These are phyloP conservation scores for Botrytis cinerea DNA, from an alignment of 2,329 filamentous ascomycete species.

Conservation along the genomic window DNA sequence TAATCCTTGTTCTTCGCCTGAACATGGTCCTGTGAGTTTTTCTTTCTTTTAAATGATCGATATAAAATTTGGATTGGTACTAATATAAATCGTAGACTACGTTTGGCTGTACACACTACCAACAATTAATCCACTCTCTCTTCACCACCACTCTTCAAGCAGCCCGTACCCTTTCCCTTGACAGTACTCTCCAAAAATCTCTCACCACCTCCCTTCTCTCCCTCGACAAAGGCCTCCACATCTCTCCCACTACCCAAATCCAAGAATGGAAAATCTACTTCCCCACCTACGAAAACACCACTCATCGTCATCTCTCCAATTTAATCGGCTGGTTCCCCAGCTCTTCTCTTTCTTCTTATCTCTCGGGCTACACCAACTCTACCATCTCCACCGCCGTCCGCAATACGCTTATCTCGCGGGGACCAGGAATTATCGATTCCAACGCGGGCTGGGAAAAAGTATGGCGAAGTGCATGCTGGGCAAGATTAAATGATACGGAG, in stretches of 20 bases:
- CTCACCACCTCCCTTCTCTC: conserved; percentile 47
- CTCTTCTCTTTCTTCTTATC: conserved; percentile 49
- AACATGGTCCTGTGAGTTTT: conserved; percentile 48
- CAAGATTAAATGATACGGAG: conserved; percentile 53
- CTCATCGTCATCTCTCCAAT: conserved; percentile 57
- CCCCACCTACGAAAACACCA: conserved; percentile 42
- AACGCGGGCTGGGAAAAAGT: conserved; percentile 61
- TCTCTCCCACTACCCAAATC: conserved; percentile 48
- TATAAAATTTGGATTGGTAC: background rate
- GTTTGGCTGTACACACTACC: conserved; percentile 56
- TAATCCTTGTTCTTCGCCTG: conserved; percentile 60
- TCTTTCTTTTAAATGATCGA: too few species aligned
- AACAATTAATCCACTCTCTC: conserved; percentile 52
- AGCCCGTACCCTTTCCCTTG: conserved; percentile 20
- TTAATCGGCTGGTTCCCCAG: conserved; percentile 59
- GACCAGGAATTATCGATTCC: conserved; percentile 50
- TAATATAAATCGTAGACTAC: conserved; percentile 43
- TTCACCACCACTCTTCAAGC: conserved; percentile 25
- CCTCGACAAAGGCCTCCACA: conserved; percentile 54
- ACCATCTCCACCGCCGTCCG: conserved; percentile 49
- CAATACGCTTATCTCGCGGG: conserved; percentile 50
- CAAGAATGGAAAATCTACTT: conserved; percentile 54
- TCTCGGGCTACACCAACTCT: conserved; percentile 47
- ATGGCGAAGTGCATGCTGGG: conserved; percentile 59
- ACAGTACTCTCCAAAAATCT: conserved; percentile 40